Conservation (phyloP, 208 protist species). For the Leishmania lainsoni region DNA sequence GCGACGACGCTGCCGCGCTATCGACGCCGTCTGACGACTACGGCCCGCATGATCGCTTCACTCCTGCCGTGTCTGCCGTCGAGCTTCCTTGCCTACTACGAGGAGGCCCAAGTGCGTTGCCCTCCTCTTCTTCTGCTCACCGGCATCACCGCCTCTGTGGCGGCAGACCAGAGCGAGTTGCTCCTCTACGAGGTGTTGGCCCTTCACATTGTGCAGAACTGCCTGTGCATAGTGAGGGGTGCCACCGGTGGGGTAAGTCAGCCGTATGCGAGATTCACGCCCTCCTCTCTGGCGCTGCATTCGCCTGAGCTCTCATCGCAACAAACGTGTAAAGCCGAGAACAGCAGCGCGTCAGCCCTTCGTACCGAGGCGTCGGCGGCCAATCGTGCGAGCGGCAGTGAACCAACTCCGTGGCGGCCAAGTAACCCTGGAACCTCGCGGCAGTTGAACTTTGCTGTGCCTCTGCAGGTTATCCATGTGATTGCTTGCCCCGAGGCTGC, state of each 20-base stretch:
- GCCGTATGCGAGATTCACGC: background rate
- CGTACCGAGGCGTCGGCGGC: background rate
- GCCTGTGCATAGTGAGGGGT: slow-evolving; percentile 13
- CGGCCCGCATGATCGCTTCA: background rate
- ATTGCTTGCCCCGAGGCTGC: background rate
- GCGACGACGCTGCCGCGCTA: background rate
- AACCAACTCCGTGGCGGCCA: background rate
- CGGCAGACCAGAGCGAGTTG: background rate
- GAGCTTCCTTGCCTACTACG: slow-evolving; percentile 5
- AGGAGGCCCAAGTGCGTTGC: slow-evolving; percentile 12
- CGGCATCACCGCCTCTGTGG: slow-evolving; percentile 5
- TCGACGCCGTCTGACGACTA: slow-evolving; percentile 6
- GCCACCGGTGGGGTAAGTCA: background rate
- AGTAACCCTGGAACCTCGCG: background rate
- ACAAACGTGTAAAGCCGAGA: background rate
- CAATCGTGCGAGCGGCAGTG: background rate
- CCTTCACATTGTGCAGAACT: slow-evolving; percentile 22
- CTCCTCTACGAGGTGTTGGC: slow-evolving; percentile 29
- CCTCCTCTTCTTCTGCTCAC: slow-evolving; percentile 23
- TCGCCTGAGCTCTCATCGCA: background rate
- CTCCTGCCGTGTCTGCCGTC: slow-evolving; percentile 17
- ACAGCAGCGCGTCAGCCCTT: background rate
- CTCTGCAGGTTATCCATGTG: slow-evolving; percentile 22
- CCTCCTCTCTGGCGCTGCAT: background rate
- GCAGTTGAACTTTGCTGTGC: slow-evolving; percentile 9